Evolutionary conservation across 805 yeast species (phyloP), one percentile per base, ranked within the genome.

Genomic region (Candida piceae): DNA sequence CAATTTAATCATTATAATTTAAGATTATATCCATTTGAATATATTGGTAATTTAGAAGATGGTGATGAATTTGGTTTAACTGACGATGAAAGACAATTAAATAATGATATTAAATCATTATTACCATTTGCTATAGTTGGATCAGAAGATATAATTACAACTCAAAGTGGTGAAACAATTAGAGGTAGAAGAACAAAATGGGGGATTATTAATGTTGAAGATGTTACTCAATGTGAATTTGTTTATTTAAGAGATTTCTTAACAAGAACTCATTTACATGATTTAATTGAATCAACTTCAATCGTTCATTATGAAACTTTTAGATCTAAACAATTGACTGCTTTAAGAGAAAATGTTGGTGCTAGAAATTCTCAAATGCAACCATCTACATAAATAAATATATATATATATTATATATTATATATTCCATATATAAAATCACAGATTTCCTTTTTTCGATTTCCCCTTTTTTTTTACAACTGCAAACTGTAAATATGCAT

Each of bases 121-220:
- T 74, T 89, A 49, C 98, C 98, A 19, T 90, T 93, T 68, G 97
- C 97, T 2, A 78, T 90, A 26, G 87, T 89, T 39, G 98, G 97
- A 30, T 82, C 95, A 10, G 94, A 87, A 58, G 77, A 72, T 39
- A 82, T 82, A 50, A 75, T 85, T 45, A 50, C 62, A 16, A 74
- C 77, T 37, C 70, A 84, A 36, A 78, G 80, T 53, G 96, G 96
- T 29, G 84, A 81, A 53, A 66, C 73, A 18, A 84, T 88, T 31
- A 82, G 90, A 53, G 96, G 96, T 34, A 80, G 97, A 66, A 80
- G 84, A 66, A 88, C 94, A 38, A 80, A 82, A 57, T 90, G 96
- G 96, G 97, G 97, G 17, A 73, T 83, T 13, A 83, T 90, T 55
- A 85, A 88, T 61, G 86, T 93, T 43, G 97, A 89, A 66, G 96